Evolutionary conservation across 805 yeast genomes (phyloP), one percentile per base, ranked within the genome.

Genomic region (Wickerhamomyces tratensis): DNA sequence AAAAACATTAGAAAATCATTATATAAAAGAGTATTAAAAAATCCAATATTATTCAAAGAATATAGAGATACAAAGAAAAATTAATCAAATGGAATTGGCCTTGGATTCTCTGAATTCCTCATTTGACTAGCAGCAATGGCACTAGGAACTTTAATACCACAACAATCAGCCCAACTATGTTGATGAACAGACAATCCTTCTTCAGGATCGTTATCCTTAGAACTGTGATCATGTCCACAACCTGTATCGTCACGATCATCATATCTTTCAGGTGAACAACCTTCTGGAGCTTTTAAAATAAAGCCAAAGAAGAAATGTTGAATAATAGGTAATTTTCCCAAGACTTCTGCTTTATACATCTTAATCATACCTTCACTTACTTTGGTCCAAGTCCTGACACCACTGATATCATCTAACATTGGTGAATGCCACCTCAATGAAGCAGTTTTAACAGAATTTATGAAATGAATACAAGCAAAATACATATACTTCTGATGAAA

Each of bases 91-190:
- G 91, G 91, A 25, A 83, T 63, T 12, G 72, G 75, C 46, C 58
- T 68, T 13, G 44, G 44, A 37, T 58, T 56, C 25, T 47, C 44
- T 4, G 42, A 52, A 31, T 58, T 63, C 41, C 68, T 64, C 62
- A 76, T 64, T 47, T 77, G 80, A 13, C 80, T 73, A 0, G 96
- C 98, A 0, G 96, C 98, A 43, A 88, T 76, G 0, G 97, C 96
- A 63, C 96, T 87, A 0, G 98, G 98, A 2, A 93, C 75, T 56
- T 86, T 86, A 40, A 93, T 93, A 7, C 98, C 98, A 66, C 98
- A 93, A 56, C 98, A 93, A 59, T 93, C 98, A 8, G 96, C 98
- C 95, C 96, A 93, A 3, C 86, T 79, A 36, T 68, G 70, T 38
- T 66, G 68, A 44, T 67, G 73, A 4, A 55, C 47, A 2, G 57